Evolutionary conservation across 768 basidiomycete genomes (phyloP).

Genomic region (Agaricus subrufescens): DNA sequence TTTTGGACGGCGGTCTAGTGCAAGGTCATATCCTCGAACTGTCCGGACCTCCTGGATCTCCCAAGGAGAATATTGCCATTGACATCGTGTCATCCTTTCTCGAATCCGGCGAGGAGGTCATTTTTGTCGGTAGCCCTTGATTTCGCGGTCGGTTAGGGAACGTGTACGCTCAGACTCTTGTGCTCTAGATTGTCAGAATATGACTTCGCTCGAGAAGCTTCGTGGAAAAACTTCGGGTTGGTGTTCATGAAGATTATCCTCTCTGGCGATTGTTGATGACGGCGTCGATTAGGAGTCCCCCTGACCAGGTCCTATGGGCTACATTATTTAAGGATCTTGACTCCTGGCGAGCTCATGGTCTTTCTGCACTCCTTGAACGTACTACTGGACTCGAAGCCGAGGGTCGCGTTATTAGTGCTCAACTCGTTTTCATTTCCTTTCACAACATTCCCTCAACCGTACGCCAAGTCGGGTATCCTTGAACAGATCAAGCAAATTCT

Average conservation of each 20-base stretch:
- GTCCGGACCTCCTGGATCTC: slow-evolving; percentile 71
- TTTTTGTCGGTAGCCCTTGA: slow-evolving; percentile 56
- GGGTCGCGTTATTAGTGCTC: slow-evolving; percentile 59
- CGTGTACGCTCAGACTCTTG: background rate
- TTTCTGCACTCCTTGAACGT: slow-evolving; percentile 52
- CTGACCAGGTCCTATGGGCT: slow-evolving; percentile 18
- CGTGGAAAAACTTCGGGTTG: slow-evolving; percentile 22
- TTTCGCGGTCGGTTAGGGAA: background rate
- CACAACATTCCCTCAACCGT: slow-evolving; percentile 38
- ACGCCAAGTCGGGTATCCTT: slow-evolving; percentile 37
- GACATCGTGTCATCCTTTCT: slow-evolving; percentile 46
- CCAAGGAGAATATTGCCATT: slow-evolving; percentile 53
- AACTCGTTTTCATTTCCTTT: slow-evolving; percentile 68
- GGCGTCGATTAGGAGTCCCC: slow-evolving; percentile 4
- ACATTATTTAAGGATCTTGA: slow-evolving; percentile 37
- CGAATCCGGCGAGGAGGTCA: slow-evolving; percentile 42
- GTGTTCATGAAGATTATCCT: slow-evolving; percentile 8
- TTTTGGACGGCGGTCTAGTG: slow-evolving; percentile 61
- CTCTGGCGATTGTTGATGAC: slow-evolving; percentile 13
- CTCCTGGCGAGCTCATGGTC: slow-evolving; percentile 49
- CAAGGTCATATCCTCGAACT: slow-evolving; percentile 65
- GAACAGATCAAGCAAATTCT: slow-evolving; percentile 51
- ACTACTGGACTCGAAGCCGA: slow-evolving; percentile 38
- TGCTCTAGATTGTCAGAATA: slow-evolving; percentile 43
- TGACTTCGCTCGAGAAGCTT: slow-evolving; percentile 30